phyloP scores from a whole-genome alignment of 768 basidiomycete species.

The Candolleomyces eurysporus region DNA sequence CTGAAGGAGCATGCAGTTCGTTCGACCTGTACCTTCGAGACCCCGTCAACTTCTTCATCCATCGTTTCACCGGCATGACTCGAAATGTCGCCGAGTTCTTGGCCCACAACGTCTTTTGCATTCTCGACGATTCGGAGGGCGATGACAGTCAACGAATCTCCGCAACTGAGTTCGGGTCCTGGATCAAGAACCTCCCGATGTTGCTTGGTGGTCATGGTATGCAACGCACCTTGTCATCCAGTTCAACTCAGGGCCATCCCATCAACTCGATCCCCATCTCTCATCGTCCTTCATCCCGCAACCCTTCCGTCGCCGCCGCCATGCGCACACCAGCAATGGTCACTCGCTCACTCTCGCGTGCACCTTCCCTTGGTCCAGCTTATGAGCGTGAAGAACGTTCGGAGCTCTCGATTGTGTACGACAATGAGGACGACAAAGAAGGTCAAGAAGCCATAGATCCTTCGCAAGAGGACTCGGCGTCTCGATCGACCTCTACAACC shows the following conservation, averaged over 20 bases:
- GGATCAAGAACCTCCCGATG: slow-evolving; percentile 80
- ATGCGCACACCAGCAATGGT: slow-evolving; percentile 52
- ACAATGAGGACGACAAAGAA: slow-evolving; percentile 45
- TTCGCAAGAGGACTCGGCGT: slow-evolving; percentile 39
- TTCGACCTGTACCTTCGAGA: slow-evolving; percentile 79
- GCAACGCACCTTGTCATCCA: slow-evolving; percentile 61
- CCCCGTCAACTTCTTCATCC: slow-evolving; percentile 84
- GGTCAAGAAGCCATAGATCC: slow-evolving; percentile 42
- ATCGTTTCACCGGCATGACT: slow-evolving; percentile 89
- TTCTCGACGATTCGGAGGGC: slow-evolving; percentile 63
- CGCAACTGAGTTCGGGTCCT: slow-evolving; percentile 82
- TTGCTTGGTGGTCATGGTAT: slow-evolving; percentile 55
- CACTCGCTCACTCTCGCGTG: slow-evolving; percentile 59
- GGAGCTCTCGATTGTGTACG: slow-evolving; percentile 55
- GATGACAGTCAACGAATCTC: slow-evolving; percentile 62
- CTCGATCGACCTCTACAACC: slow-evolving; percentile 67
- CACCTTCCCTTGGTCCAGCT: slow-evolving; percentile 57
- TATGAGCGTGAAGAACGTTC: slow-evolving; percentile 41
- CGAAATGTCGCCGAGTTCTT: slow-evolving; percentile 83
- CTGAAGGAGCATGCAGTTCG: slow-evolving; percentile 73
- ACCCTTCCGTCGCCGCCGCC: slow-evolving; percentile 46
- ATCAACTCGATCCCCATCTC: slow-evolving; percentile 66
- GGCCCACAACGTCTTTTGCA: slow-evolving; percentile 79
- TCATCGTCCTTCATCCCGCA: slow-evolving; percentile 69
- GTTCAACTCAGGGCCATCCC: slow-evolving; percentile 63